phyloP scores from a whole-genome alignment of 2,329 filamentous ascomycete genomes.

The Nothopassalora personata region DNA sequence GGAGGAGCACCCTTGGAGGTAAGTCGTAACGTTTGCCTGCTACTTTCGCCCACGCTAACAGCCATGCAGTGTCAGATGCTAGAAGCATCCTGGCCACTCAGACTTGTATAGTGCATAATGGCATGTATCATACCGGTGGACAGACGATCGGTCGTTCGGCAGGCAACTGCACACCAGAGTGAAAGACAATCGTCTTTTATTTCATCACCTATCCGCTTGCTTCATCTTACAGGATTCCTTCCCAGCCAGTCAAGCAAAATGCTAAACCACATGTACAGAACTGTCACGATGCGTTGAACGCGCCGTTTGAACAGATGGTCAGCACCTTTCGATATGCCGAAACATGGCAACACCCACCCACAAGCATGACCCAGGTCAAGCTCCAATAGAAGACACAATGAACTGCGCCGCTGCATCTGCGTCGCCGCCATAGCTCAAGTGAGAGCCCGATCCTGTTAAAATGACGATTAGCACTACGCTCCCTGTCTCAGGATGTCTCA shows the following conservation, averaged over 20 bases:
- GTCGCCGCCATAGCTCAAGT: conserved; percentile 22
- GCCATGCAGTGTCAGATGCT: not conserved
- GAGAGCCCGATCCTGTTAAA: conserved; percentile 11
- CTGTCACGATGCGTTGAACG: not conserved
- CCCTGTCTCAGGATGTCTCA: no score
- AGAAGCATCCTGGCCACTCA: not conserved
- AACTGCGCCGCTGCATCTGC: conserved; percentile 23
- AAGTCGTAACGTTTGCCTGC: not conserved
- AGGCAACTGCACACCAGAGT: not conserved
- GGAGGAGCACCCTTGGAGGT: conserved; percentile 83
- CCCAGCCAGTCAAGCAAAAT: not conserved
- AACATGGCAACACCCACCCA: not conserved
- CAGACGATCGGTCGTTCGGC: not conserved
- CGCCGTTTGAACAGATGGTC: not conserved
- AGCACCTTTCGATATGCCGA: not conserved
- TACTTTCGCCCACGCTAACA: not conserved
- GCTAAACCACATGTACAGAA: not conserved
- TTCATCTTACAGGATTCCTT: not conserved
- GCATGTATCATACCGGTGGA: not conserved
- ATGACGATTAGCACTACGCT: no score
- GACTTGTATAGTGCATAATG: not conserved
- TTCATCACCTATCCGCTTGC: not conserved
- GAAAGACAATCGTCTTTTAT: not conserved
- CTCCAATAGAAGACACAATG: conserved; percentile 8
- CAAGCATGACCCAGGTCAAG: not conserved